phyloP scores from a whole-genome alignment of 352 stramenopile genomes.

The Phytophthora melonis region DNA sequence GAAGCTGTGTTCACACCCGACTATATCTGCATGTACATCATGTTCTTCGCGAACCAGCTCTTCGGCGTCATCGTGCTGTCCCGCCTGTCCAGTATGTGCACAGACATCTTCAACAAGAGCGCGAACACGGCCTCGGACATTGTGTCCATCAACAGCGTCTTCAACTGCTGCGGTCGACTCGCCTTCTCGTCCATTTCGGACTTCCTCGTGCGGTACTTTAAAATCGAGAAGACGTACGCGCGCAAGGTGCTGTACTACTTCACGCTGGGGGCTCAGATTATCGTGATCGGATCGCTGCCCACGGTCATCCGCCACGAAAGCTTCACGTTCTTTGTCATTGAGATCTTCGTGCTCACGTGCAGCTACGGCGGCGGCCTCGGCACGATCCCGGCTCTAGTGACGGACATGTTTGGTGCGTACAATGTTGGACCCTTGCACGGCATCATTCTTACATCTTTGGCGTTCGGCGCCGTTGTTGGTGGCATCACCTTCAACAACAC shows the following conservation, averaged over 20 bases:
- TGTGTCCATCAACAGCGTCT: conserved; percentile 48
- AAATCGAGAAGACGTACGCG: conserved; percentile 54
- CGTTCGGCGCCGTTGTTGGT: conserved; percentile 66
- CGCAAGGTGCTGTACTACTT: conserved; percentile 69
- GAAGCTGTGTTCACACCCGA: conserved; percentile 54
- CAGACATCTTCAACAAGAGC: conserved; percentile 34
- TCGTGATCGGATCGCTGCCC: conserved; percentile 65
- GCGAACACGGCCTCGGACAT: neutral
- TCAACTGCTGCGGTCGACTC: conserved; percentile 63
- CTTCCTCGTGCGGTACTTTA: conserved; percentile 48
- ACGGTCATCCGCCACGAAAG: conserved; percentile 56
- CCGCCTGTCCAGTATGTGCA: conserved; percentile 60
- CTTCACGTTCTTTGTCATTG: conserved; percentile 58
- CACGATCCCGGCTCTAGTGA: conserved; percentile 70
- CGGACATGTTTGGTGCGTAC: conserved; percentile 80
- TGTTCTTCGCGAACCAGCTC: conserved; percentile 65
- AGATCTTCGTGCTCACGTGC: conserved; percentile 70
- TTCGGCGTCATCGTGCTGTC: conserved; percentile 69
- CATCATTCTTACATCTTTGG: conserved; percentile 76
- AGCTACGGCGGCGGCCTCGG: conserved; percentile 78
- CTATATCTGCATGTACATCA: conserved; percentile 67
- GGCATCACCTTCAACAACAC: conserved; percentile 70
- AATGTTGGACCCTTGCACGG: conserved; percentile 59
- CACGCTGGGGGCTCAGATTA: conserved; percentile 59
- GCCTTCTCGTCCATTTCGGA: conserved; percentile 55